Base-by-base conservation (phyloP, 108 stramenopile genomes). In the Chaetoceros tenuissimus region DNA sequence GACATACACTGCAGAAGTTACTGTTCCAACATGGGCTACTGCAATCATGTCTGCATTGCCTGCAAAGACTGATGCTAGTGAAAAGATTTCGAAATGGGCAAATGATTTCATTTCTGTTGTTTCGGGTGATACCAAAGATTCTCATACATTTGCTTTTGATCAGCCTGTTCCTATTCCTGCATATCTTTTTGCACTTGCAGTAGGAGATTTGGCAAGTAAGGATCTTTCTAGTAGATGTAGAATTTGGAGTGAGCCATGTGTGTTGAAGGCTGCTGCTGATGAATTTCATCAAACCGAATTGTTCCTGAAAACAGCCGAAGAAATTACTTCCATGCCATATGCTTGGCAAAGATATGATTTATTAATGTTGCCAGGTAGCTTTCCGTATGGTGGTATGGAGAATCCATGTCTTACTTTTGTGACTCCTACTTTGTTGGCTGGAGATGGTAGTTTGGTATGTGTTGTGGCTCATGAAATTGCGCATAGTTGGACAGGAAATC, bases 351-450 rank as follows among this genome's bases (percentile, higher is more conserved):
- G 95, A 29, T 97, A 97, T 71, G 97, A 99, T 69, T 57, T 99
- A 2, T 68, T 99, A 23, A 94, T 94, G 70, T 72, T 99, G 43
- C 96, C 97, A 13, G 96, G 97, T 7, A 78, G 79, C 27, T 99
- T 98, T 71, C 97, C 98, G 7, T 99, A 98, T 70, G 98, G 98
- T 2, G 98, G 94, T 24, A 96, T 96, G 94, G 94, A 96, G 79
- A 95, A 96, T 73, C 94, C 92, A 0, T 96, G 95, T 60, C 74
- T 98, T 28, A 98, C 97, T 20, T 97, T 98, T 76, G 95, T 95
- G 31, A 99, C 98, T 16, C 98, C 98, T 0, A 99, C 98, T 2
- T 69, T 98, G 16, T 69, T 99, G 34, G 96, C 95, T 19, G 95
- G 96, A 0, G 96, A 97, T 72, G 64, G 80, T 3, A 84, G 83